A percentile compares a stretch with the other conserved stretches of the same genome.
Conservation (phyloP, 805 yeast species). For the Schizosaccharomyces japonicus region DNA sequence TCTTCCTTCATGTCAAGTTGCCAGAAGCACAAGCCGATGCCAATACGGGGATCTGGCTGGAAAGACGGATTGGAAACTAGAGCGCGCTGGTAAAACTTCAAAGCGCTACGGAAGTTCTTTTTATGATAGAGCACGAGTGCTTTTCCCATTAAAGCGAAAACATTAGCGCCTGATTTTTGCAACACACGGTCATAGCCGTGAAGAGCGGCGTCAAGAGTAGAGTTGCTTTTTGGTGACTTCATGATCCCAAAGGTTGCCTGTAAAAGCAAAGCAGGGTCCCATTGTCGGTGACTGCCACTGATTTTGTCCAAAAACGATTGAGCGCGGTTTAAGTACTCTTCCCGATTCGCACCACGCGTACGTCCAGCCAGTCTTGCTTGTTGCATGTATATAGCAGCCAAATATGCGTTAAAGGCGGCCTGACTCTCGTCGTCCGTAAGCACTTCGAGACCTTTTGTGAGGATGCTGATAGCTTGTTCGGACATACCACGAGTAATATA, state of each 20-base stretch:
- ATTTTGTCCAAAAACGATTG: conserved; percentile 17
- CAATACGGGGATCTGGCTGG: conserved; percentile 81
- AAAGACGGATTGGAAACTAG: conserved; percentile 45
- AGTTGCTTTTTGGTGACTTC: background rate
- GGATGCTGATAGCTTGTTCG: conserved; percentile 38
- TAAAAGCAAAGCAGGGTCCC: conserved; percentile 33
- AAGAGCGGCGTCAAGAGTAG: conserved; percentile 48
- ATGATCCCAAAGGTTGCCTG: conserved; percentile 19
- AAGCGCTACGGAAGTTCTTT: conserved; percentile 46
- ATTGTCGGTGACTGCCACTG: conserved; percentile 22
- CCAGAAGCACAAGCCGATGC: conserved; percentile 90
- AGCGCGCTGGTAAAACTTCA: conserved; percentile 64
- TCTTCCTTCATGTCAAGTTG: conserved; percentile 48
- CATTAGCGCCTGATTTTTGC: conserved; percentile 20
- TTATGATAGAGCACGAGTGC: conserved; percentile 59
- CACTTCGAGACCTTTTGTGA: conserved; percentile 33
- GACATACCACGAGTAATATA: conserved; percentile 39
- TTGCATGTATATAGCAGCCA: conserved; percentile 41
- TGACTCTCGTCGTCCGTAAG: background rate
- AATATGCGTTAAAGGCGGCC: conserved; percentile 26
- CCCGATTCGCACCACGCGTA: conserved; percentile 7
- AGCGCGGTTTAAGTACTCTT: conserved; percentile 2
- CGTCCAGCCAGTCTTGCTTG: conserved; percentile 15
- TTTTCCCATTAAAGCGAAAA: conserved; percentile 52
- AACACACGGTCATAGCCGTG: conserved; percentile 41